phyloP scores from a whole-genome alignment of 495 filamentous ascomycete species.

The Tuber aestivum region DNA sequence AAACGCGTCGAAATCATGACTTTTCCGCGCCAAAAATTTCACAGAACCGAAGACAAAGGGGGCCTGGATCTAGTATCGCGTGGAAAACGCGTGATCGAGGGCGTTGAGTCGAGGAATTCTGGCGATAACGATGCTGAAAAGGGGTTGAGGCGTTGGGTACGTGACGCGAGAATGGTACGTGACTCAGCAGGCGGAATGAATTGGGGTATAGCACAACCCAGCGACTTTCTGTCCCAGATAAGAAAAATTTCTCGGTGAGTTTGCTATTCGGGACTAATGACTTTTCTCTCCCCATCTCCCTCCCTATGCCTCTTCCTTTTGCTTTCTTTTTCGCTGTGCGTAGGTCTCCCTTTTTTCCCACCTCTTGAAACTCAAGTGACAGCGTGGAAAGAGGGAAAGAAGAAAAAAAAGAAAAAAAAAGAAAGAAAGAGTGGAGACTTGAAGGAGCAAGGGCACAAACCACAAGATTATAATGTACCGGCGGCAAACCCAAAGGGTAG shows the following conservation, averaged over 20 bases:
- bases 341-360: not conserved
- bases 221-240: constrained; percentile 35
- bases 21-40: constrained; percentile 23
- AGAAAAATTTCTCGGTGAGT: constrained; percentile 30
- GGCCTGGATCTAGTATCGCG: constrained; percentile 29
- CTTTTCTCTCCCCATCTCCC: constrained; percentile 7
- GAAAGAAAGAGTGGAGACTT: not conserved
- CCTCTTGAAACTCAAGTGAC: not conserved
- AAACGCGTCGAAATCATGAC: constrained; percentile 37
- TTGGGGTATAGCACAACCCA: constrained; percentile 12
- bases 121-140: constrained; percentile 24
- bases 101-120: constrained; percentile 15
- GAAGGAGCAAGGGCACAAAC: constrained; percentile 5
- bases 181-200: constrained; percentile 31
- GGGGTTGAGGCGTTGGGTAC: constrained; percentile 24
- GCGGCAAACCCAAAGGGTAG: not conserved
- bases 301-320: constrained; percentile 6
- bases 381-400: not conserved
- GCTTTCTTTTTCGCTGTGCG: not conserved
- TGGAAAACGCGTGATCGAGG: constrained; percentile 31
- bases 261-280: constrained; percentile 26
- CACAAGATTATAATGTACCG: not conserved
- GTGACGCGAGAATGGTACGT: constrained; percentile 30
- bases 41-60: constrained; percentile 23
- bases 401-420: not conserved